A percentile compares a stretch with the other conserved stretches of the same genome.
Evolutionary conservation across 2,329 filamentous ascomycete species (phyloP).

Genomic region (Fusarium pseudoanthophilum): DNA sequence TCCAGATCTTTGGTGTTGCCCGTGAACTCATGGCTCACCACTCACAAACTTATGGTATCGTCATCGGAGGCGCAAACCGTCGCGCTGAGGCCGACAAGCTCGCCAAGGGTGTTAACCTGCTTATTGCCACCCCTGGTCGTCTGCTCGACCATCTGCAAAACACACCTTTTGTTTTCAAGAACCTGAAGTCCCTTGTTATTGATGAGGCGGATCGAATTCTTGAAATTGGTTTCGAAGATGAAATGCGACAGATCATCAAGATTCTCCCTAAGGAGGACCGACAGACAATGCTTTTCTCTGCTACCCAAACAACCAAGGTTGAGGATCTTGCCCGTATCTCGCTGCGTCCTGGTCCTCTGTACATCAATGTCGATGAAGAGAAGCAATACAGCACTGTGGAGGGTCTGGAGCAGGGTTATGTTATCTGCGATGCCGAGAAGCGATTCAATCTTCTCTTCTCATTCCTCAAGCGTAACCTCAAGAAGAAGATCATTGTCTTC

Average conservation of each 20-base stretch:
- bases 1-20: conserved; percentile 96
- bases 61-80: conserved; percentile 93
- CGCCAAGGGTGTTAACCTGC: conserved; percentile 89
- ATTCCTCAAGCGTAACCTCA: conserved; percentile 87
- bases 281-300: conserved; percentile 98
- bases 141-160: conserved; percentile 95
- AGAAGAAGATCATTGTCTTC: conserved; percentile 99
- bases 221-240: conserved; percentile 98
- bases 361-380: conserved; percentile 94
- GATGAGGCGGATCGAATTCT: conserved; percentile 97
- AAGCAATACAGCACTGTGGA: conserved; percentile 93
- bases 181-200: conserved; percentile 90
- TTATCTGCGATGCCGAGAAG: conserved; percentile 92
- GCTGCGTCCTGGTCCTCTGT: conserved; percentile 87
- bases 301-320: conserved; percentile 98
- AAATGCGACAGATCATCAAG: conserved; percentile 97
- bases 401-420: conserved; percentile 94
- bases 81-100: conserved; percentile 95
- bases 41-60: conserved; percentile 93
- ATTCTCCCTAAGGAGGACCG: conserved; percentile 87
- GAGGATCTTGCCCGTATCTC: conserved; percentile 97
- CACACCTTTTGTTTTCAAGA: conserved; percentile 92
- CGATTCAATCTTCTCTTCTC: conserved; percentile 94
- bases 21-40: conserved; percentile 92
- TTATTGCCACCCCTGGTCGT: conserved; percentile 93